Evolutionary conservation across 768 basidiomycete species (phyloP).

Genomic region (Suillus sp.): DNA sequence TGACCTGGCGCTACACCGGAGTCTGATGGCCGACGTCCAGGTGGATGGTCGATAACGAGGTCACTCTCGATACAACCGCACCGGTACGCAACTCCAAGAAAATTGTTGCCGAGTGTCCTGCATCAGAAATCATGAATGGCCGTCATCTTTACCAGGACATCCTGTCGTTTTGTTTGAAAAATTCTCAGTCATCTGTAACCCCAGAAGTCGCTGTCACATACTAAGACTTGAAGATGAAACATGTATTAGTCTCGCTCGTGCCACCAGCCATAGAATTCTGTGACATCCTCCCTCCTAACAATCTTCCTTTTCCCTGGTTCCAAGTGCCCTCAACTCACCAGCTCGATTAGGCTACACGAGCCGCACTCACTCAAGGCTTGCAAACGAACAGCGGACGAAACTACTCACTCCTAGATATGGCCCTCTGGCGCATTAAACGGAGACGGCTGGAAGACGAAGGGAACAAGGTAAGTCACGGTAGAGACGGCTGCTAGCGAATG

Average conservation of each 20-base stretch:
- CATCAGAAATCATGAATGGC: not conserved
- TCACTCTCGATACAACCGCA: not conserved
- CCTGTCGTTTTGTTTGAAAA: not conserved
- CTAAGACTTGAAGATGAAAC: not conserved
- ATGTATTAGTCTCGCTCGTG: not conserved
- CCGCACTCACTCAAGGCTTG: not conserved
- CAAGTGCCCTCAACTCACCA: not conserved
- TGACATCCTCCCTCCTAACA: not conserved
- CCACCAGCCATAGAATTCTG: not conserved
- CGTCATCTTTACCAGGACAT: not conserved
- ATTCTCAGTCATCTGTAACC: not conserved
- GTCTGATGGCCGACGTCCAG: not conserved
- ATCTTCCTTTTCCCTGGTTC: not conserved
- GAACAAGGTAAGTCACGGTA: too few species aligned
- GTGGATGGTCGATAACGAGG: not conserved
- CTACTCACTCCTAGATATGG: not conserved
- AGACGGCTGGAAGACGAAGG: too few species aligned
- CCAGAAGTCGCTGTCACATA: not conserved
- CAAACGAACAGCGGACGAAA: not conserved
- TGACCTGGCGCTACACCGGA: not conserved
- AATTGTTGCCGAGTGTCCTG: not conserved
- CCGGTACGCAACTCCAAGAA: not conserved
- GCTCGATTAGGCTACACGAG: not conserved
- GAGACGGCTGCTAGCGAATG: too few species aligned
- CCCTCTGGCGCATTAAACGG: too few species aligned